Evolutionary conservation across 2,329 filamentous ascomycete genomes (phyloP).

Genomic region (Emergomyces africanus): DNA sequence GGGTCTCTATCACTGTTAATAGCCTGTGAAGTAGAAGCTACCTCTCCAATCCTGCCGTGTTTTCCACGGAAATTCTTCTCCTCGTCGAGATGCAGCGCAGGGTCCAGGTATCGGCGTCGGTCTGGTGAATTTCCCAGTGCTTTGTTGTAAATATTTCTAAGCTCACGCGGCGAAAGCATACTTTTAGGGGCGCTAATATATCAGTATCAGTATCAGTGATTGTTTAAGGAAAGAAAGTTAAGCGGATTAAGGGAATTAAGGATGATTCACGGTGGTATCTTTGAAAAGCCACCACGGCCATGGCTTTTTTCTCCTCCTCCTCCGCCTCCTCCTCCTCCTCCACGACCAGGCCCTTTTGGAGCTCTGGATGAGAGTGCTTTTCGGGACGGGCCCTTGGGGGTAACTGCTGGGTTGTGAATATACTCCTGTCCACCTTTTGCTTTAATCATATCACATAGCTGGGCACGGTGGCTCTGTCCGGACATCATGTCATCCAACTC

Average conservation of each 20-base stretch:
- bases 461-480: constrained; percentile 27
- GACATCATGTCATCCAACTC: constrained; percentile 21
- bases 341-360: constrained; percentile 11
- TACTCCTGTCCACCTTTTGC: constrained; percentile 11
- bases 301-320: constrained; percentile 16
- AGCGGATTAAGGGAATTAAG: background rate
- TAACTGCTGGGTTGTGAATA: background rate
- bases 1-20: background rate
- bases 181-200: background rate
- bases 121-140: background rate
- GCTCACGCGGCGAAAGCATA: background rate
- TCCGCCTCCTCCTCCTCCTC: constrained; percentile 17
- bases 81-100: background rate
- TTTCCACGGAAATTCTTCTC: background rate
- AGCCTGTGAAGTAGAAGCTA: background rate
- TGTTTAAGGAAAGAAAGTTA: background rate
- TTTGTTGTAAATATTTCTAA: background rate
- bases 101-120: background rate
- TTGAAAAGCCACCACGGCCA: constrained; percentile 5
- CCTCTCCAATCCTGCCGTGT: background rate
- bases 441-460: constrained; percentile 14
- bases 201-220: background rate
- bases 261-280: background rate
- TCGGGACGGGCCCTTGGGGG: background rate
- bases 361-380: background rate